Evolutionary conservation across 75 land plant genomes (phyloP).

Genomic region (Chamaecyparis obtusa): DNA sequence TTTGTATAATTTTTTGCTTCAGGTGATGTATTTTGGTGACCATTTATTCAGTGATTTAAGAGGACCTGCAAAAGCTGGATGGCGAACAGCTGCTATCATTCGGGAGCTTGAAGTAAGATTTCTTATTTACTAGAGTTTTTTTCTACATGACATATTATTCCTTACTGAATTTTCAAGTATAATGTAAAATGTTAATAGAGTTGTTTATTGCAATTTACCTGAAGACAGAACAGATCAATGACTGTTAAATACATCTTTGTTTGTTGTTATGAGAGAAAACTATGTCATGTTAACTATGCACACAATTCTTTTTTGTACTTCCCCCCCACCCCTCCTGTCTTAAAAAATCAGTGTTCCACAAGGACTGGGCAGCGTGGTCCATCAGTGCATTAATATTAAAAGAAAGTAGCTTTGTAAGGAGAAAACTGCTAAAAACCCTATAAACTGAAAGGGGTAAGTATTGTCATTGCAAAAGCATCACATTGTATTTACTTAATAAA

Average conservation of each 20-base stretch:
- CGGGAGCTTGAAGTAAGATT: slow-evolving; percentile 83
- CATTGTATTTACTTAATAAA: too few species aligned
- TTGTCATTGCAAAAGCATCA: too few species aligned
- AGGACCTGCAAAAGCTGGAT: slow-evolving; percentile 99
- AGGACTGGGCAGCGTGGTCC: too few species aligned
- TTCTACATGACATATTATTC: not conserved
- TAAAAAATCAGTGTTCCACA: too few species aligned
- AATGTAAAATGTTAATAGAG: not conserved
- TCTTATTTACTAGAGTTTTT: not conserved
- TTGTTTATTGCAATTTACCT: not conserved
- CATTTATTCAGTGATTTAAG: slow-evolving; percentile 93
- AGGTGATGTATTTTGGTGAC: slow-evolving; percentile 94
- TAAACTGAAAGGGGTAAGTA: too few species aligned
- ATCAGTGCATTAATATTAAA: too few species aligned
- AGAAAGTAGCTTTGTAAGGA: too few species aligned
- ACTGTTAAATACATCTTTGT: not conserved
- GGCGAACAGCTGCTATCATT: slow-evolving; percentile 98
- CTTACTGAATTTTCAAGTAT: not conserved
- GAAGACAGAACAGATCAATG: not conserved
- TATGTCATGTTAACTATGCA: too few species aligned
- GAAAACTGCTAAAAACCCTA: too few species aligned
- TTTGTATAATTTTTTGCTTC: not conserved
- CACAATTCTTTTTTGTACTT: not conserved
- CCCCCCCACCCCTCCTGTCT: not conserved
- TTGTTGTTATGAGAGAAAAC: not conserved